phyloP scores from a whole-genome alignment of 2,329 filamentous ascomycete genomes.

The Dactylellina drechsleri region DNA sequence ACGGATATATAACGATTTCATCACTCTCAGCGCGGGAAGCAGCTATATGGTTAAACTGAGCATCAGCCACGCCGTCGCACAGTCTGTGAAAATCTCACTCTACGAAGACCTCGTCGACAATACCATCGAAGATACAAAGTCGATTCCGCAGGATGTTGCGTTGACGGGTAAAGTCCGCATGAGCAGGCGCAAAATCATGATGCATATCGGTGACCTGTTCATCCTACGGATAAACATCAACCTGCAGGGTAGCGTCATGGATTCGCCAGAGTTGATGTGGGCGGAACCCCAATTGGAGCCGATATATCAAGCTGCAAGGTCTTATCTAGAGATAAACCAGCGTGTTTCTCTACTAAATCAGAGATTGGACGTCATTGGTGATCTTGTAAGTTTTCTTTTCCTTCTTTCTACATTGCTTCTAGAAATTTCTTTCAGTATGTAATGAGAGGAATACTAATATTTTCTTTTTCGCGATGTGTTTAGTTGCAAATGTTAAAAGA shows the following conservation, averaged over 20 bases:
- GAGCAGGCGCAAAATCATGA: slow-evolving; percentile 91
- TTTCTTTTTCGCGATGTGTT: slow-evolving; percentile 1
- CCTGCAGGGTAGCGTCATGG: slow-evolving; percentile 92
- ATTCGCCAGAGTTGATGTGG: slow-evolving; percentile 98
- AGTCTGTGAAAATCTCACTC: slow-evolving; percentile 78
- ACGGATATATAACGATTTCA: slow-evolving; percentile 99
- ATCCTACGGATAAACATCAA: slow-evolving; percentile 98
- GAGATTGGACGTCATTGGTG: slow-evolving; percentile 89
- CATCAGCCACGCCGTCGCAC: slow-evolving; percentile 92
- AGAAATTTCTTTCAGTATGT: slow-evolving; percentile 13
- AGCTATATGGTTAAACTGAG: slow-evolving; percentile 99
- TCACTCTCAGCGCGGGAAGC: slow-evolving; percentile 88
- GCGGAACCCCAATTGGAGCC: slow-evolving; percentile 96
- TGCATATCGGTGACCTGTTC: slow-evolving; percentile 98
- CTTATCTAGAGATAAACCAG: slow-evolving; percentile 98
- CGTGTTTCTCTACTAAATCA: slow-evolving; percentile 88
- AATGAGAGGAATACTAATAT: slow-evolving; percentile 12
- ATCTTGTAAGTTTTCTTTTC: slow-evolving; percentile 66
- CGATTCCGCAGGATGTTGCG: slow-evolving; percentile 91
- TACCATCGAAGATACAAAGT: slow-evolving; percentile 91
- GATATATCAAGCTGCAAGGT: slow-evolving; percentile 92
- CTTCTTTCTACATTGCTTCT: slow-evolving; percentile 1
- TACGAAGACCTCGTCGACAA: slow-evolving; percentile 92
- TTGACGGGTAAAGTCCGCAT: slow-evolving; percentile 91
- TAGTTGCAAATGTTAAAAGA: slow-evolving; percentile 88